Base-by-base conservation (phyloP, 2,329 filamentous ascomycete genomes). In the Akanthomyces lecanii region DNA sequence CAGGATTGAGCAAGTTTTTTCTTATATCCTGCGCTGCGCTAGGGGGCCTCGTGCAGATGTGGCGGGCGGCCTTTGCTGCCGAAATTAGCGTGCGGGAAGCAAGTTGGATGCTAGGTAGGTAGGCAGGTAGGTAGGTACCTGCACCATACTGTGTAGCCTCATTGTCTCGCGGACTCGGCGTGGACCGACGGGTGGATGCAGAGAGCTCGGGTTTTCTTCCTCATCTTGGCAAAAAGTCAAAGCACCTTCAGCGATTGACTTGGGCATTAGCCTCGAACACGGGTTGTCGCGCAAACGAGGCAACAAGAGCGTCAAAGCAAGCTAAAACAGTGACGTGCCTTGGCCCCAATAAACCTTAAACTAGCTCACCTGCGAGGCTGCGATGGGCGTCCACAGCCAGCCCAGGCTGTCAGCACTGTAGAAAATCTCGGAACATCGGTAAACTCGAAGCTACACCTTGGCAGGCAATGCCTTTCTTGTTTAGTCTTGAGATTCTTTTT, bases 1-100 rank as follows among this genome's bases (percentile, higher is more conserved):
- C 59, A 55, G 21, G 51, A 62, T 62, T 62, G 59, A 62, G 59
- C 59, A 62, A 50, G 59, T 62, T 62, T 62, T 56, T 21, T 25
- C 8, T 11, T 21, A 3, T 21, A 12, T 40, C 14, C 11, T 6
- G 28, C 50, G 50, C 50, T 21, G 21, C 21, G 21, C 21, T 21
- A 21, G 21, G 21, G 21, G 21, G 33, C 8, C n/a, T 28, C n/a
- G 44, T 48, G 21, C 44, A n/a, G 55, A 58, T 50, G 55, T 40
- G 55, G 44, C 55, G 33, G 28, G 28, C 28, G 28, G 4, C 33
- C 33, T 33, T 58, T 21, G 16, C 18, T 12, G 38, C 33, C 33
- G 33, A 36, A 36, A 28, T 44, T 58, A 58, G 30, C n/a, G 55
- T 21, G 11, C 28, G n/a, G 55, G 44, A 10, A 25, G 33, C 21